A percentile compares a stretch with the other conserved stretches of the same genome.
phyloP scores from a whole-genome alignment of 495 filamentous ascomycete genomes.

The Melanomma pulvis-pyrius region DNA sequence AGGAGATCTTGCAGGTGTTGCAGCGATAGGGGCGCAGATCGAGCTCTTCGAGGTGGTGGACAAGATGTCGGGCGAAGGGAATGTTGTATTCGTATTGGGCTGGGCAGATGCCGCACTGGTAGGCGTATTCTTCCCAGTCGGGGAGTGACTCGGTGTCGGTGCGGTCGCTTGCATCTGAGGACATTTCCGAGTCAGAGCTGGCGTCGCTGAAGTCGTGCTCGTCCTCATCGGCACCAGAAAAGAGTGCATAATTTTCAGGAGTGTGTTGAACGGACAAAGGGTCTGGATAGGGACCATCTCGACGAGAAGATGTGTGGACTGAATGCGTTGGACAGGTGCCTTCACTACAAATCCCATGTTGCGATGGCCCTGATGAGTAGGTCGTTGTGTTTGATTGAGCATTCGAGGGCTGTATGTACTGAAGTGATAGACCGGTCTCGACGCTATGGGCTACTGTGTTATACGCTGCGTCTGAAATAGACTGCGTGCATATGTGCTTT shows the following conservation, averaged over 20 bases:
- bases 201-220: not conserved
- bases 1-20: not conserved
- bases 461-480: not conserved
- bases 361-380: not conserved
- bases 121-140: not conserved
- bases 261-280: not conserved
- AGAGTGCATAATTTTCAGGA: not conserved
- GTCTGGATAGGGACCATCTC: not conserved
- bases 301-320: not conserved
- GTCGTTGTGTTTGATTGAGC: not conserved
- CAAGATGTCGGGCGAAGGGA: not conserved
- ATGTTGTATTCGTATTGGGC: not conserved
- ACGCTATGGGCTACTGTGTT: not conserved
- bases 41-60: constrained; percentile 4
- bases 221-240: not conserved
- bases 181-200: not conserved
- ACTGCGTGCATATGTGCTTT: not conserved
- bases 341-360: not conserved
- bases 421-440: not conserved
- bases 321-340: not conserved
- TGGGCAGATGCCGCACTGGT: not conserved
- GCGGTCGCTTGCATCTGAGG: not conserved
- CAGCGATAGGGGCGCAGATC: not conserved
- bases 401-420: not conserved
- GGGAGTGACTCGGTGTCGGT: not conserved